Evolutionary conservation across 108 stramenopile species (phyloP), one percentile per base, ranked within the genome.

Genomic region (Pseudonitzschia multistriata): DNA sequence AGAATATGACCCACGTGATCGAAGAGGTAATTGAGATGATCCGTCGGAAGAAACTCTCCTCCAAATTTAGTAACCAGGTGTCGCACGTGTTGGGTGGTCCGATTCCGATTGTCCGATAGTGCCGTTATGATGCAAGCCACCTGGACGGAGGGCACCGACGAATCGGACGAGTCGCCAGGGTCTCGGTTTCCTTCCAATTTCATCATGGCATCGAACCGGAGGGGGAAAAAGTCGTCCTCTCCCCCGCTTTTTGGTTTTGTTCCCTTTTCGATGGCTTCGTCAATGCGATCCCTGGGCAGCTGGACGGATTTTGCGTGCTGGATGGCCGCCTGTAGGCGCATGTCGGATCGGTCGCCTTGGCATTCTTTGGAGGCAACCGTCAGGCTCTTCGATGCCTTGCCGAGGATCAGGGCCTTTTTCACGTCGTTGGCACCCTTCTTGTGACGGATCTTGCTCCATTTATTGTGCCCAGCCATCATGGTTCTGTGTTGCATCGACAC

Each of bases 381-480:
- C 27, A 89, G 77, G 34, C 79, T 83, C 56, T 79, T 72, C n/a
- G 82, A 70, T n/a, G 82, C 84, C 62, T 87, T 89, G 37, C 80
- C 67, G 27, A 86, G 72, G 11, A 67, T 47, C 28, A 59, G 60
- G 0, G 82, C 82, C 29, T 84, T 70, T 11, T 70, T 70, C 48
- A 70, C 82, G 62, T 89, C 88, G 29, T 89, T 89, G 64, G 82
- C 80, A 3, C 82, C 88, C 70, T 89, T 89, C 53, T 85, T 85
- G 63, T 78, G 84, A 45, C 75, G 83, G 39, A 89, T 89, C 61
- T 89, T 89, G 33, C 82, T 80, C 88, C 86, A 87, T 70, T 87
- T 87, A 64, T 83, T 86, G 72, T 89, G 88, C 14, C 88, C 88
- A 13, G 88, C 88, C 72, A 89, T 71, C 42, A 45, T 45, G 30